Percentiles rank a stretch among this genome's conserved stretches.
Evolutionary conservation across 441 rosid genomes (phyloP).

Genomic region (Dalechampia spathulata): DNA sequence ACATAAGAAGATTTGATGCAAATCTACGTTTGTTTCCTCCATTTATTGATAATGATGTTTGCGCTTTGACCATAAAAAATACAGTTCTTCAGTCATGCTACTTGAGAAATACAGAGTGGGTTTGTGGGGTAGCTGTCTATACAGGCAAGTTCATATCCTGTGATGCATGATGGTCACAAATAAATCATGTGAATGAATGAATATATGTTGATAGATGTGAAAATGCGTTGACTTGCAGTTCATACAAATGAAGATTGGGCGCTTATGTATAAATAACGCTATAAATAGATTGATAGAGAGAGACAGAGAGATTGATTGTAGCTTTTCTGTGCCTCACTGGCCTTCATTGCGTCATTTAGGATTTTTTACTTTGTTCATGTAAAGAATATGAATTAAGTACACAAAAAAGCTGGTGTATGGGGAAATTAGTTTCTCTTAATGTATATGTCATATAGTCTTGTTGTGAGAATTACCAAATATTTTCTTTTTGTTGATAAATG

Average conservation of each 20-base stretch:
- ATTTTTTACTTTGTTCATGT: neutral
- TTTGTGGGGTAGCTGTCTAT: slow-evolving; percentile 95
- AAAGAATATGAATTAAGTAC: neutral
- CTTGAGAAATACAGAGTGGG: slow-evolving; percentile 98
- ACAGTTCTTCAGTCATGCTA: slow-evolving; percentile 97
- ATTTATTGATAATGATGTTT: slow-evolving; percentile 89
- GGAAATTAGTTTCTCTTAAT: neutral
- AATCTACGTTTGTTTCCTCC: slow-evolving; percentile 96
- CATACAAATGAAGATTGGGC: neutral
- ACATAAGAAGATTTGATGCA: slow-evolving; percentile 96
- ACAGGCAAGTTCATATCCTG: slow-evolving; percentile 53
- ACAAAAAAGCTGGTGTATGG: neutral
- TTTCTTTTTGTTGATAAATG: neutral
- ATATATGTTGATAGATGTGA: neutral
- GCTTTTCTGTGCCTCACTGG: neutral
- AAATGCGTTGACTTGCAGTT: neutral
- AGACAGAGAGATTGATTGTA: neutral
- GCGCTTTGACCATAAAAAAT: slow-evolving; percentile 90
- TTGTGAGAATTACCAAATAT: neutral
- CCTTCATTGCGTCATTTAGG: too few species aligned
- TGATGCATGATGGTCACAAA: slow-evolving; percentile 7
- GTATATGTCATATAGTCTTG: neutral
- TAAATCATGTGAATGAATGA: slow-evolving; percentile 1
- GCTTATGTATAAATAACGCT: neutral
- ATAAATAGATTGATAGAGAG: neutral